Percentiles rank a stretch among this genome's conserved stretches.
These are phyloP conservation scores for Leptographium lundbergii DNA, from an alignment of 2,329 filamentous ascomycete genomes.

Conservation along the genomic window DNA sequence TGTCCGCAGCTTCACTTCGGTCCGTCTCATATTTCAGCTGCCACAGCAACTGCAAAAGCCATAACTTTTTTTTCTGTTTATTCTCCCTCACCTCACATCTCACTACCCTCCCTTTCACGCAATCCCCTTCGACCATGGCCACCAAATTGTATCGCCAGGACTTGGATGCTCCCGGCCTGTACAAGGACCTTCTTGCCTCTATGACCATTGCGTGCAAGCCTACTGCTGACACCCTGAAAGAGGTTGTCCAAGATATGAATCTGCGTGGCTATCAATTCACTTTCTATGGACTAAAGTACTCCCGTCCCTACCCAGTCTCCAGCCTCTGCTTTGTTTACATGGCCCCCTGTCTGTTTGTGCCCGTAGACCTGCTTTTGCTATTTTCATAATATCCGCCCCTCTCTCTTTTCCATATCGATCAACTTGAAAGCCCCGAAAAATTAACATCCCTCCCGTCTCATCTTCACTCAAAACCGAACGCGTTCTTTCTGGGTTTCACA, in stretches of 20 bases:
- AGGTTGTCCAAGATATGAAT: constrained; percentile 14
- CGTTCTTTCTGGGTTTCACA: background rate
- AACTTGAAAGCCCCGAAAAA: background rate
- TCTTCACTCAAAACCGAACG: background rate
- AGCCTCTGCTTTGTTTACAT: background rate
- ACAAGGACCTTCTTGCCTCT: constrained; percentile 30
- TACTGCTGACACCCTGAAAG: constrained; percentile 17
- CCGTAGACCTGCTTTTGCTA: background rate
- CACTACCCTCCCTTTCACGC: background rate
- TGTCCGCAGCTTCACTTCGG: background rate
- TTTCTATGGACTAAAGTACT: constrained; percentile 8
- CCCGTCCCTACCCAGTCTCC: background rate
- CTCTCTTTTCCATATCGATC: background rate
- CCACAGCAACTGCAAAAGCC: background rate
- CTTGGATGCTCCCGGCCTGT: constrained; percentile 27
- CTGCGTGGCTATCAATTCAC: constrained; percentile 16
- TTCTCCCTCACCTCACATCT: background rate
- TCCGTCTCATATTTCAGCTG: background rate
- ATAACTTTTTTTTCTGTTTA: background rate
- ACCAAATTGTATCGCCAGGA: constrained; percentile 12
- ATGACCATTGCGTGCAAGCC: constrained; percentile 26
- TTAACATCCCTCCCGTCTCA: background rate
- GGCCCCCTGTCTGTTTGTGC: background rate
- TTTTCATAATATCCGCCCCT: background rate
- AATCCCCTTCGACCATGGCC: background rate